These are phyloP conservation scores for Phylloporus arenicola DNA, from an alignment of 768 basidiomycete species.

Conservation along the genomic window DNA sequence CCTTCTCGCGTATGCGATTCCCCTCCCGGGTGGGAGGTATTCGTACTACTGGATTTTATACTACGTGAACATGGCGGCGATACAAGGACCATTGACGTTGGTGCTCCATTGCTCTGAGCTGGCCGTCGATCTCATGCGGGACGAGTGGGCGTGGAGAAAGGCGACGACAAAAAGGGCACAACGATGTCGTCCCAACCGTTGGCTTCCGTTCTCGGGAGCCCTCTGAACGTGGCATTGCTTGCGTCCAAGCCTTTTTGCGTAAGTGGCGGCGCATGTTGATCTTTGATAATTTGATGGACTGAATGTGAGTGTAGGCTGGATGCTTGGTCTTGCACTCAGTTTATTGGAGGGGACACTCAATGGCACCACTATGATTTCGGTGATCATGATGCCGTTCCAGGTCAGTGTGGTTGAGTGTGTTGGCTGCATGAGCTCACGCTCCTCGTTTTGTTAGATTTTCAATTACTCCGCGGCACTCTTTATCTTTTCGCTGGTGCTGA, in stretches of 20 bases:
- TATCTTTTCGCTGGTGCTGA: slow-evolving; percentile 17
- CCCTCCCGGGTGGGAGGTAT: slow-evolving; percentile 2
- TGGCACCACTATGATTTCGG: slow-evolving; percentile 1
- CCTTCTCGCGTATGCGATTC: slow-evolving; percentile 4
- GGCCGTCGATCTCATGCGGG: slow-evolving; percentile 24
- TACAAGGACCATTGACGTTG: slow-evolving; percentile 28
- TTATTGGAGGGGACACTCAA: too few species aligned
- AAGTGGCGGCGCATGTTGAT: too few species aligned
- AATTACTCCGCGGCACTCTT: slow-evolving; percentile 19
- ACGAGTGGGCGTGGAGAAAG: slow-evolving; percentile 25
- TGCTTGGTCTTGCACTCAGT: not conserved
- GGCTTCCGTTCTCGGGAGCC: slow-evolving; percentile 15
- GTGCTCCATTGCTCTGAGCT: slow-evolving; percentile 26
- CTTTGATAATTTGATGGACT: too few species aligned
- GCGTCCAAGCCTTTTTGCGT: slow-evolving; percentile 11
- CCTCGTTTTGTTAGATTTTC: slow-evolving; percentile 17
- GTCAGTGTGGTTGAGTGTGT: slow-evolving; percentile 4
- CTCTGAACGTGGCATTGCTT: slow-evolving; percentile 13
- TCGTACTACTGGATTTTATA: slow-evolving; percentile 20
- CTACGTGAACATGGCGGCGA: slow-evolving; percentile 18
- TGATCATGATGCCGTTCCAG: slow-evolving; percentile 25
- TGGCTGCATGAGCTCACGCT: not conserved
- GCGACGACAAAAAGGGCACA: slow-evolving; percentile 13
- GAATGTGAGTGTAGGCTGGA: slow-evolving; percentile 9
- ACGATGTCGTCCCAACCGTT: slow-evolving; percentile 17